Conservation (phyloP, 2,329 filamentous ascomycete genomes). For the Claviceps sp. region DNA sequence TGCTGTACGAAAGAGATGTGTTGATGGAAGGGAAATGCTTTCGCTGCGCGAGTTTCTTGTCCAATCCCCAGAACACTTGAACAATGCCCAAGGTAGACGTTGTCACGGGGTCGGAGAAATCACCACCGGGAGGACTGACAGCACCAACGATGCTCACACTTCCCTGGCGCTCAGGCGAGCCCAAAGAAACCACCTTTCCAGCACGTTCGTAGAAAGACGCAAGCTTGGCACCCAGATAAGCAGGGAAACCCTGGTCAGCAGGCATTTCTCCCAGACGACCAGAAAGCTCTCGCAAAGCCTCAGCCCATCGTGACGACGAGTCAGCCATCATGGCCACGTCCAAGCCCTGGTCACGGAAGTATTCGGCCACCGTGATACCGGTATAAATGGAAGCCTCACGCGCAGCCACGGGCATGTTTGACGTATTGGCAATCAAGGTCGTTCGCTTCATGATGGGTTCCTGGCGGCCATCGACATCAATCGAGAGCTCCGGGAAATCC, state of each 20-base stretch:
- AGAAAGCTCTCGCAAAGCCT: conserved; percentile 95
- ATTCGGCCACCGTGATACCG: conserved; percentile 85
- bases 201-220: conserved; percentile 99
- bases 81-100: conserved; percentile 90
- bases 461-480: conserved; percentile 84
- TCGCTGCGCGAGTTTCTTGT: conserved; percentile 97
- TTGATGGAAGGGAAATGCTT: conserved; percentile 99
- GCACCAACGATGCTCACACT: conserved; percentile 97
- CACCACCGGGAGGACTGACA: conserved; percentile 92
- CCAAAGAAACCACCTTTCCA: conserved; percentile 71
- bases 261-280: conserved; percentile 99
- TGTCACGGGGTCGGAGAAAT: conserved; percentile 97
- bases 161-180: conserved; percentile 76
- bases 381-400: conserved; percentile 99
- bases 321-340: conserved; percentile 99
- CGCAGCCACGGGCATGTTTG: conserved; percentile 98
- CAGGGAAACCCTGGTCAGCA: conserved; percentile 98
- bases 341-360: conserved; percentile 94
- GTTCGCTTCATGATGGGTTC: conserved; percentile 99
- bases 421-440: conserved; percentile 95
- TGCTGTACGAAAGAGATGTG: conserved; percentile 87
- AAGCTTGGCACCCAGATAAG: conserved; percentile 90
- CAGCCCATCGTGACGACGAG: conserved; percentile 94
- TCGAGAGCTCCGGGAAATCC: conserved; percentile 97
- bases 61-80: conserved; percentile 98